Evolutionary conservation across 768 basidiomycete genomes (phyloP).

Genomic region (Leucosporidium scottii): DNA sequence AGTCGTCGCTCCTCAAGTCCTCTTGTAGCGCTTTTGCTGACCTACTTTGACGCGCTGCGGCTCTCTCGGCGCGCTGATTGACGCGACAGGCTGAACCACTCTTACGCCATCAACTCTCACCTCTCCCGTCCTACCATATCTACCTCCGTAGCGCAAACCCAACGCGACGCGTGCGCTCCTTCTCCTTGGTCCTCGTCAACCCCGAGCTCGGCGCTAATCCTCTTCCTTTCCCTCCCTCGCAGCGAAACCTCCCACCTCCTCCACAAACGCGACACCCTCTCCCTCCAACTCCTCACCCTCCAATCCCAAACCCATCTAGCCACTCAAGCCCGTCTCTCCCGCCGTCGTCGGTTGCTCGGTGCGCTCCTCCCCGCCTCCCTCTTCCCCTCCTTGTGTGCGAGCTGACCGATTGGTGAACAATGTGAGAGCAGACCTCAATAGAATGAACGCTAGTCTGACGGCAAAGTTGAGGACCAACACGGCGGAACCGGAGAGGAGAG

Average conservation of each 20-base stretch:
- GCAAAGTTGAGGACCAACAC: no score
- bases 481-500: no score
- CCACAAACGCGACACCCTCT: conserved; percentile 4
- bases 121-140: neutral
- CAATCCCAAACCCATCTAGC: neutral
- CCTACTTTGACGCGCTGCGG: neutral
- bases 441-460: no score
- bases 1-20: no score
- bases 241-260: conserved; percentile 43
- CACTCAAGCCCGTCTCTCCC: neutral
- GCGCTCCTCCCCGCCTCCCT: neutral
- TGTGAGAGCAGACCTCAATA: neutral
- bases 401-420: neutral
- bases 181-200: neutral
- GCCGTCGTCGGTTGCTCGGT: neutral
- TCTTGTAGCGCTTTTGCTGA: neutral
- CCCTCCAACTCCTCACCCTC: neutral
- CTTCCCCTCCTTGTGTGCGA: neutral
- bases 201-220: conserved; percentile 47
- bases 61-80: neutral
- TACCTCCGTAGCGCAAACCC: conserved; percentile 38
- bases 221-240: conserved; percentile 48
- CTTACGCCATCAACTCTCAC: neutral
- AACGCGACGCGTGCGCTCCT: neutral
- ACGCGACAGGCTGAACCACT: conserved; percentile 7